Evolutionary conservation across 2,329 filamentous ascomycete genomes (phyloP), one percentile per base, ranked within the genome.

Genomic region (Hypocreales sp.): DNA sequence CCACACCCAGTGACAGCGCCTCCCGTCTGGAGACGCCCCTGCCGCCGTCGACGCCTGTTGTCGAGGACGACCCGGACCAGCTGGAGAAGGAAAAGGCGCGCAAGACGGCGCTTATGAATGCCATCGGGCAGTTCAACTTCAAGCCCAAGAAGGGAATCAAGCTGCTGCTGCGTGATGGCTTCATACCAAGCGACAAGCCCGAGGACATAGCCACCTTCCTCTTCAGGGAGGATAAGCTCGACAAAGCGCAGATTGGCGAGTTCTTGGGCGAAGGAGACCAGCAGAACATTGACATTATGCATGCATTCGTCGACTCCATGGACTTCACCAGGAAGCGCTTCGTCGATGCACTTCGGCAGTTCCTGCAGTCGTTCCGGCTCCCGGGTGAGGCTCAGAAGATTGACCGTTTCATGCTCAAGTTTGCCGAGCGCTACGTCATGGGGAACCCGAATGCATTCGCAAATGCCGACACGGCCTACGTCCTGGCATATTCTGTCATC

Each of bases 371-470:
- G 16, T 98, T 98, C 61, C 79, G 90, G 35, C 61, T 98, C 10
- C 90, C 90, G 1, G 90, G 90, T 34, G 90, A 98, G 53, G 86
- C 86, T 0, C 90, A 98, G 48, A 98, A 98, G 60, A 98, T 98
- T 39, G 90, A 98, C 71, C 81, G 90, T 25, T 92, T 95, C 55
- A 95, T 98, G 90, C 61, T 98, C 39, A 98, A 98, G 51, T 98
- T 95, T 55, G 90, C 90, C 8, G 87, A 95, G 51, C 76, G 87
- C 33, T 98, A 98, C 49, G 80, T 92, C 27, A 79, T 77, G 33
- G 86, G 86, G 17, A 98, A 98, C 40, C 90, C 90, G 0, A 93
- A 93, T 45, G 87, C 90, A 1, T 98, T 93, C 51, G 90, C 90
- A 20, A 98, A 95, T 44, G 92, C 90, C 2, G 92, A 98, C 48